These are phyloP conservation scores for Nemania sp. DNA, from an alignment of 2,329 filamentous ascomycete species.

Conservation along the genomic window DNA sequence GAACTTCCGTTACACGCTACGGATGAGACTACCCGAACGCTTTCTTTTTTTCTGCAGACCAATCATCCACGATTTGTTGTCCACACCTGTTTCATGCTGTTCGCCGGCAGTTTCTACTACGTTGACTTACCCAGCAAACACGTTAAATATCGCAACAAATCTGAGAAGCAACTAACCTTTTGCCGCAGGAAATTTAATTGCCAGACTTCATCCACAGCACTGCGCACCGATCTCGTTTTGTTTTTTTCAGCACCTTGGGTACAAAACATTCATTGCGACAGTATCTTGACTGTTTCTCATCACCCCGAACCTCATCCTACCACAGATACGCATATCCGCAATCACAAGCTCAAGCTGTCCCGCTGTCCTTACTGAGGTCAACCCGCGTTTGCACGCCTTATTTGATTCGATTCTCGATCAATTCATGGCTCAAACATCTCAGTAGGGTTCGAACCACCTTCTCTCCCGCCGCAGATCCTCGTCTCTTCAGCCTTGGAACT, in stretches of 20 bases:
- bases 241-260: slow-evolving; percentile 7
- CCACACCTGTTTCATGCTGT: too few species aligned
- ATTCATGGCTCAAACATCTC: slow-evolving; percentile 45
- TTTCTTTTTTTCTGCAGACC: too few species aligned
- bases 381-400: background rate
- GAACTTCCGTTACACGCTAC: too few species aligned
- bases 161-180: slow-evolving; percentile 7
- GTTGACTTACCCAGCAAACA: too few species aligned
- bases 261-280: slow-evolving; percentile 13
- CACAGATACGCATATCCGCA: background rate
- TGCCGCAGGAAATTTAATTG: slow-evolving; percentile 1
- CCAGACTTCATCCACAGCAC: too few species aligned
- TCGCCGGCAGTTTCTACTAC: too few species aligned
- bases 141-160: too few species aligned
- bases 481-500: slow-evolving; percentile 46
- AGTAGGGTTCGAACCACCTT: slow-evolving; percentile 41
- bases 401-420: background rate
- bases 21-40: too few species aligned
- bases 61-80: too few species aligned
- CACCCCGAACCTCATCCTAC: background rate
- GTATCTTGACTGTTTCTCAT: slow-evolving; percentile 3
- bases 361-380: background rate
- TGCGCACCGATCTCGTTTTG: too few species aligned
- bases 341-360: background rate
- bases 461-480: slow-evolving; percentile 22